Conservation (phyloP, 768 basidiomycete species). For the Udeniomyces megalosporus region DNA sequence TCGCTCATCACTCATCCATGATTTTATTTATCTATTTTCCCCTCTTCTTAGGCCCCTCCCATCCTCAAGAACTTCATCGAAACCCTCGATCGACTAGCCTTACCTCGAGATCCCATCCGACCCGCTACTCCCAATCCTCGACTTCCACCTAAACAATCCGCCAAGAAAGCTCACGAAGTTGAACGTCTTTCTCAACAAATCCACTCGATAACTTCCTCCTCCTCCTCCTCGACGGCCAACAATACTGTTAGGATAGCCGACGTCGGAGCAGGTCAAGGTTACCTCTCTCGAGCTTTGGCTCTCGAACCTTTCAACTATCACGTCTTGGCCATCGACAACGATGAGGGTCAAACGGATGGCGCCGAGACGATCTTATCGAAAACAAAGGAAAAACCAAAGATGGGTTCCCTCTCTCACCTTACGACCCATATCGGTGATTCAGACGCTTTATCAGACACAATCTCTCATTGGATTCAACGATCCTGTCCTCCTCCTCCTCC, state of each 20-base stretch:
- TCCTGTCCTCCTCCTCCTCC: background rate
- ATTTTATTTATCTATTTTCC: too few species aligned
- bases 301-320: background rate
- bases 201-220: background rate
- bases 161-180: background rate
- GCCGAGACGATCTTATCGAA: background rate
- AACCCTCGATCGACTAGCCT: background rate
- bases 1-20: too few species aligned
- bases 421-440: background rate
- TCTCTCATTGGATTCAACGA: background rate
- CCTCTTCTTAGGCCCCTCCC: too few species aligned
- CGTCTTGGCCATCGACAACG: background rate
- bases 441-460: background rate
- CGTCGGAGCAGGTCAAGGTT: conserved; percentile 1
- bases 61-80: too few species aligned
- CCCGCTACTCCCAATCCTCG: background rate
- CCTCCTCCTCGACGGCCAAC: background rate
- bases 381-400: background rate
- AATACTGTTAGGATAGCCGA: background rate
- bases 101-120: background rate
- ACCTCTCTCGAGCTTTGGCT: background rate
- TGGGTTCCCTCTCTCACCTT: background rate
- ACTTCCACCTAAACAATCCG: background rate
- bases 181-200: background rate
- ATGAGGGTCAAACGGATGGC: background rate